phyloP scores from a whole-genome alignment of 139 green algal genomes.

The Volvox africanus region DNA sequence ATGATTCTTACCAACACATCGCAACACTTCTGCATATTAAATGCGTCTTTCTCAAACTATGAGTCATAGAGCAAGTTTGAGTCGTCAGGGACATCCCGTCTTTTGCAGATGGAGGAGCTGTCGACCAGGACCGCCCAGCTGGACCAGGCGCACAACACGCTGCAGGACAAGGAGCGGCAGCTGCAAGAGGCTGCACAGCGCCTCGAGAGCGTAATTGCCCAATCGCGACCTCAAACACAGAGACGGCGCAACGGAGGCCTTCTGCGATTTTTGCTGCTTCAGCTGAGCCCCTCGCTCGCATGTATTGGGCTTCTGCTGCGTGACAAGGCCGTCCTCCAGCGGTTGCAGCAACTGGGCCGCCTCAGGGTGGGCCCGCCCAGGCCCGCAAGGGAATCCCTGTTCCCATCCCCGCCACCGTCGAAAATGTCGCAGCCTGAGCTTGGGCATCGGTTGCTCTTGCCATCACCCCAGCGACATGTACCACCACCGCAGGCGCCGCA shows the following conservation, averaged over 20 bases:
- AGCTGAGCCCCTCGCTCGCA: neutral
- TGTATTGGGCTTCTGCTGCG: constrained; percentile 27
- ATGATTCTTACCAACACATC: no score
- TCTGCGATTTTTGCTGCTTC: neutral
- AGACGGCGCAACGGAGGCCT: neutral
- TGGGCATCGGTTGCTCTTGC: neutral
- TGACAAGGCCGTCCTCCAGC: neutral
- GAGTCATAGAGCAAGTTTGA: no score
- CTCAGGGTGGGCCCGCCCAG: no score
- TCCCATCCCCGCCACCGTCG: neutral
- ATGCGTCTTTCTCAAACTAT: no score
- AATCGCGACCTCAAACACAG: neutral
- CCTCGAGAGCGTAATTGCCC: no score
- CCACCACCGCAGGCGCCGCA: neutral
- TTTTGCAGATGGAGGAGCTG: neutral
- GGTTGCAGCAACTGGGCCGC: neutral
- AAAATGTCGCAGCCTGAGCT: neutral
- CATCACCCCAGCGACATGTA: neutral
- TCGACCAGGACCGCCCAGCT: neutral
- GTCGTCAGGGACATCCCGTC: no score
- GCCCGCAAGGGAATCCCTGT: neutral
- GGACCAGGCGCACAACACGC: neutral
- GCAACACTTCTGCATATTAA: no score
- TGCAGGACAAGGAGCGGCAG: neutral
- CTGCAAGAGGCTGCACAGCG: neutral